A percentile compares a stretch with the other conserved stretches of the same genome.
Conservation (phyloP, 2,329 filamentous ascomycete species). For the Penicillium sp. region DNA sequence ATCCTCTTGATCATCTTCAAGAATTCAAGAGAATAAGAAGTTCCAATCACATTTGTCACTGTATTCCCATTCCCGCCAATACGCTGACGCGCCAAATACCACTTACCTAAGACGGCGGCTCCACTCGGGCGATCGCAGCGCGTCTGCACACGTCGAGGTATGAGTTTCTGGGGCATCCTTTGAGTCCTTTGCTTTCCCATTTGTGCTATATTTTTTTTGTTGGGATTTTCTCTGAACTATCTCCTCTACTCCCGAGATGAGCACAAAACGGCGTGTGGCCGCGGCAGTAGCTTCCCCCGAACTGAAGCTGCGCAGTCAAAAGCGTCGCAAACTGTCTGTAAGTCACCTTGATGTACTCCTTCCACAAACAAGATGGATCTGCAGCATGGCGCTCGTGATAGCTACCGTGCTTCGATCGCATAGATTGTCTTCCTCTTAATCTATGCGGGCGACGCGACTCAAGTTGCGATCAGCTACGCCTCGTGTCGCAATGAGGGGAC, state of each 20-base stretch:
- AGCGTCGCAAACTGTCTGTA: slow-evolving; percentile 61
- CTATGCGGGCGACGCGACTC: background rate
- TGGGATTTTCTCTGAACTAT: background rate
- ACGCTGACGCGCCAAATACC: background rate
- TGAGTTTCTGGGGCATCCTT: slow-evolving; percentile 1
- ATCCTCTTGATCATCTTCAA: background rate
- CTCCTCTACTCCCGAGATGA: slow-evolving; percentile 27
- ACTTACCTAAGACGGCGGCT: slow-evolving; percentile 14
- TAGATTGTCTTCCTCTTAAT: background rate
- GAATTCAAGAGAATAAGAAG: background rate
- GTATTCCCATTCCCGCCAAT: background rate
- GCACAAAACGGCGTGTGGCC: slow-evolving; percentile 58
- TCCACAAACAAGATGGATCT: background rate
- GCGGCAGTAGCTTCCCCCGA: slow-evolving; percentile 48
- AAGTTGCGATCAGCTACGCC: slow-evolving; percentile 3
- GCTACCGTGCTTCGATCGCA: background rate
- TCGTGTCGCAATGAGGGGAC: slow-evolving; percentile 1
- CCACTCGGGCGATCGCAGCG: slow-evolving; percentile 15
- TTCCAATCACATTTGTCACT: background rate
- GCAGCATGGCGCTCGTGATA: background rate
- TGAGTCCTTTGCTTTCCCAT: background rate
- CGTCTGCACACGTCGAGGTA: slow-evolving; percentile 21
- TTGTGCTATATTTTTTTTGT: background rate
- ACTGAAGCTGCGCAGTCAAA: slow-evolving; percentile 54
- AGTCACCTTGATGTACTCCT: slow-evolving; percentile 35